Conservation (phyloP, 176 grass and related monocot genomes). For the Pontederia crassipes region DNA sequence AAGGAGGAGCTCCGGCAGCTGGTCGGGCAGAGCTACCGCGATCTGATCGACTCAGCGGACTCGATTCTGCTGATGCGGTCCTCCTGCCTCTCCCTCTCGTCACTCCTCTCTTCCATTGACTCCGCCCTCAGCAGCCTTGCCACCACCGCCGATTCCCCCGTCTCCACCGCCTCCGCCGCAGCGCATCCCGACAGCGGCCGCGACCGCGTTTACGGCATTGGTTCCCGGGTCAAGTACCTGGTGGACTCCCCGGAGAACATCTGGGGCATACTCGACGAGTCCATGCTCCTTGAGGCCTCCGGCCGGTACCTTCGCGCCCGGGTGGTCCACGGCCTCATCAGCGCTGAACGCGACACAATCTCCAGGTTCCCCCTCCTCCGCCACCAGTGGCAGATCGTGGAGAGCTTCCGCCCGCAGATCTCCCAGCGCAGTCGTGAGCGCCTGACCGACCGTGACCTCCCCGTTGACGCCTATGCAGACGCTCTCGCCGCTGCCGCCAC, state of each 20-base stretch:
- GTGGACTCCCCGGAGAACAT: constrained; percentile 99
- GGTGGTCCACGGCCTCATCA: constrained; percentile 60
- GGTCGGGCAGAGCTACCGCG: constrained; percentile 93
- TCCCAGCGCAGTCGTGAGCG: constrained; percentile 67
- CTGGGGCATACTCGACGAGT: constrained; percentile 90
- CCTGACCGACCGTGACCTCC: constrained; percentile 56
- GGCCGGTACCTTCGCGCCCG: constrained; percentile 68
- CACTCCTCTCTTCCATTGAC: constrained; percentile 25
- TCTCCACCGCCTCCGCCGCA: constrained; percentile 20
- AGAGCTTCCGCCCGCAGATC: constrained; percentile 80
- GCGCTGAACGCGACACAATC: constrained; percentile 32
- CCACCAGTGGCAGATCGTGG: constrained; percentile 89
- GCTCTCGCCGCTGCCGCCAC: constrained; percentile 58
- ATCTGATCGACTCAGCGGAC: constrained; percentile 90
- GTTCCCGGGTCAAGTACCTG: constrained; percentile 82
- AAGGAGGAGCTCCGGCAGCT: constrained; percentile 94
- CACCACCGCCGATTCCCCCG: constrained; percentile 51
- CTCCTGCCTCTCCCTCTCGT: constrained; percentile 24
- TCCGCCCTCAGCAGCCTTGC: constrained; percentile 60
- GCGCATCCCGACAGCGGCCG: constrained; percentile 31
- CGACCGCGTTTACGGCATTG: constrained; percentile 44
- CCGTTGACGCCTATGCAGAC: constrained; percentile 59
- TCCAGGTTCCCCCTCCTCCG: constrained; percentile 64
- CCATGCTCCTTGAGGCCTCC: constrained; percentile 75
- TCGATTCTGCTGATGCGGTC: constrained; percentile 86